A percentile compares a stretch with the other conserved stretches of the same genome.
phyloP scores from a whole-genome alignment of 163 green algal species.

The Chlorella variabilis region DNA sequence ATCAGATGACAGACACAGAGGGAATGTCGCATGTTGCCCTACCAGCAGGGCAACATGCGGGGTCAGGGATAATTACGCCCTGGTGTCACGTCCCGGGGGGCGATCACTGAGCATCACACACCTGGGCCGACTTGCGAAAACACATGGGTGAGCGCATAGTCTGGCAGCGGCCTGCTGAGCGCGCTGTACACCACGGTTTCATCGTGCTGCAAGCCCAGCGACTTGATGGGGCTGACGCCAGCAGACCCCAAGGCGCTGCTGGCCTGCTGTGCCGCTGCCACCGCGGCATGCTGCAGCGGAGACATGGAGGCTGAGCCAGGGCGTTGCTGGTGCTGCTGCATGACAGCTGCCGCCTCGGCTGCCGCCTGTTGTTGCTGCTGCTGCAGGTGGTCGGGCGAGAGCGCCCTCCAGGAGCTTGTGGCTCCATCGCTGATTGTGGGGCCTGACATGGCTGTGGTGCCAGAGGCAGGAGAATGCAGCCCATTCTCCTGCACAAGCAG shows the following conservation, averaged over 20 bases:
- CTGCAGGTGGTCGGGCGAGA: constrained; percentile 37
- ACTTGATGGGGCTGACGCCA: constrained; percentile 26
- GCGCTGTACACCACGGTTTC: constrained; percentile 60
- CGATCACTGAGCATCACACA: too few species aligned
- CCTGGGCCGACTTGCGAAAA: constrained; percentile 53
- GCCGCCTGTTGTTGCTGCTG: constrained; percentile 10
- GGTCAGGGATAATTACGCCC: too few species aligned
- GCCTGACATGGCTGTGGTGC: background rate
- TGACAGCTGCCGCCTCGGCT: background rate
- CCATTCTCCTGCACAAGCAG: constrained; percentile 20
- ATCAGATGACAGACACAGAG: too few species aligned
- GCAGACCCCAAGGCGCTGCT: background rate
- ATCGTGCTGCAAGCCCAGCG: constrained; percentile 3
- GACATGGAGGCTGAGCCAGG: background rate
- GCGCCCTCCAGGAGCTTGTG: constrained; percentile 25
- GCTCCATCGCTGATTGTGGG: constrained; percentile 30
- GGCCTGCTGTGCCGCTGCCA: constrained; percentile 11
- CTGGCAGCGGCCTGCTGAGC: constrained; percentile 56
- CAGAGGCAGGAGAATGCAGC: constrained; percentile 16
- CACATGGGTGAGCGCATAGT: constrained; percentile 61
- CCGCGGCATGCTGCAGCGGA: constrained; percentile 13
- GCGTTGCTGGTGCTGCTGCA: background rate
- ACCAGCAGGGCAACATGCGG: too few species aligned
- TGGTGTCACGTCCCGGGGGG: too few species aligned
- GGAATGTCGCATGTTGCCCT: too few species aligned